Conservation (phyloP, 257 asterid species). For the Scutellaria minor region DNA sequence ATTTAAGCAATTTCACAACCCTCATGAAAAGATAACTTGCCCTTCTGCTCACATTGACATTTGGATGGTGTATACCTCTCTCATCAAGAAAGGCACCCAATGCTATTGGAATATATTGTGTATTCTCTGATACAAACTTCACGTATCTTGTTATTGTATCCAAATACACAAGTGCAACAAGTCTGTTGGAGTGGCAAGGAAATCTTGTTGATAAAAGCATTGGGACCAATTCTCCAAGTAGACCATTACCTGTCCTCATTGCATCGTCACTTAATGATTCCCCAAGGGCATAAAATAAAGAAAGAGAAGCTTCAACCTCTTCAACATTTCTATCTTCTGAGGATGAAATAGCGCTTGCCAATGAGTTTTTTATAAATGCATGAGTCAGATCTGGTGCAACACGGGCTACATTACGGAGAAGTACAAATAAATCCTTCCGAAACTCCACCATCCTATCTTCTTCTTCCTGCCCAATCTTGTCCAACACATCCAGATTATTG, state of each 20-base stretch:
- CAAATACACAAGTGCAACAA: conserved; percentile 87
- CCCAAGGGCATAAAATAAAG: conserved; percentile 85
- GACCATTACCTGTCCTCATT: conserved; percentile 69
- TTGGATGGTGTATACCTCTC: conserved; percentile 95
- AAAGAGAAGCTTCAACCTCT: conserved; percentile 96
- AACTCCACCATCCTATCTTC: conserved; percentile 91
- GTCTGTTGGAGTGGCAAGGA: conserved; percentile 92
- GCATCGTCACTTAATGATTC: conserved; percentile 78
- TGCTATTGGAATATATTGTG: conserved; percentile 73
- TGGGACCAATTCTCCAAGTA: conserved; percentile 72
- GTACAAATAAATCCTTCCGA: conserved; percentile 77
- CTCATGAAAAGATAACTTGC: conserved; percentile 97
- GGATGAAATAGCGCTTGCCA: conserved; percentile 64
- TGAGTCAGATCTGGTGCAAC: conserved; percentile 91
- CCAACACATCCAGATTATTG: conserved; percentile 63
- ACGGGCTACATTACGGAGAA: conserved; percentile 80
- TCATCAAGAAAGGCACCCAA: conserved; percentile 87
- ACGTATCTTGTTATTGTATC: conserved; percentile 83
- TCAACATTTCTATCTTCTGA: conserved; percentile 73
- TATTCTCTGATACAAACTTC: conserved; percentile 80
- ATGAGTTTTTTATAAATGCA: conserved; percentile 73
- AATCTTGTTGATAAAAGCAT: conserved; percentile 81
- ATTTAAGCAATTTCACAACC: conserved; percentile 85
- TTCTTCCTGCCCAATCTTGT: conserved; percentile 88
- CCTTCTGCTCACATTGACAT: conserved; percentile 72